These are phyloP conservation scores for Tricholoma sp. DNA, from an alignment of 768 basidiomycete species.

Conservation along the genomic window DNA sequence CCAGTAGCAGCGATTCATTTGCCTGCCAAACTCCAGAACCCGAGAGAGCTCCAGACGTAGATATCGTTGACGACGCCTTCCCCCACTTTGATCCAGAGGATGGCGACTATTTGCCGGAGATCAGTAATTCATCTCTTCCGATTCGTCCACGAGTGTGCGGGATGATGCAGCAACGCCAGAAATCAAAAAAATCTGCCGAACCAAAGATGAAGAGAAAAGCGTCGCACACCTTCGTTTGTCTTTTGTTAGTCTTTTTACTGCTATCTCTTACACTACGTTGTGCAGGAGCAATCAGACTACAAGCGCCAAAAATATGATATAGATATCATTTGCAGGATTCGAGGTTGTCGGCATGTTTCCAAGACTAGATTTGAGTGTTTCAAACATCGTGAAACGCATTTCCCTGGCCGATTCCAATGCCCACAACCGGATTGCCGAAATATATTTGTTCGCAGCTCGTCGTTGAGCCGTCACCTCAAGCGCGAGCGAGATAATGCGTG, in stretches of 20 bases:
- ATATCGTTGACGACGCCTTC: constrained; percentile 5
- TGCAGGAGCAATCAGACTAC: not conserved
- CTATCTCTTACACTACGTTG: not conserved
- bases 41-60: not conserved
- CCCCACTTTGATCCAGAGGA: constrained; percentile 1
- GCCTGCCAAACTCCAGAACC: not conserved
- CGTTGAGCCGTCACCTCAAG: constrained; percentile 17
- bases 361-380: constrained; percentile 17
- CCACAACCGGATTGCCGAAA: constrained; percentile 13
- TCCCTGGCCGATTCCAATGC: constrained; percentile 17
- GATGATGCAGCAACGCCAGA: not conserved
- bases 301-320: constrained; percentile 14
- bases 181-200: not conserved
- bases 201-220: constrained; percentile 9
- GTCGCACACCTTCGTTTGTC: not conserved
- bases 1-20: not conserved
- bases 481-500: constrained; percentile 11
- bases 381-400: constrained; percentile 21
- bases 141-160: not conserved
- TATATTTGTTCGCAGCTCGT: constrained; percentile 18
- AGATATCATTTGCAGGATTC: constrained; percentile 15
- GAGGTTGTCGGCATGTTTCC: constrained; percentile 17
- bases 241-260: not conserved
- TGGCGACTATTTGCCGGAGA: constrained; percentile 7
- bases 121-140: not conserved